Conservation (phyloP, 2,329 filamentous ascomycete species). For the Fusarium avenaceum region DNA sequence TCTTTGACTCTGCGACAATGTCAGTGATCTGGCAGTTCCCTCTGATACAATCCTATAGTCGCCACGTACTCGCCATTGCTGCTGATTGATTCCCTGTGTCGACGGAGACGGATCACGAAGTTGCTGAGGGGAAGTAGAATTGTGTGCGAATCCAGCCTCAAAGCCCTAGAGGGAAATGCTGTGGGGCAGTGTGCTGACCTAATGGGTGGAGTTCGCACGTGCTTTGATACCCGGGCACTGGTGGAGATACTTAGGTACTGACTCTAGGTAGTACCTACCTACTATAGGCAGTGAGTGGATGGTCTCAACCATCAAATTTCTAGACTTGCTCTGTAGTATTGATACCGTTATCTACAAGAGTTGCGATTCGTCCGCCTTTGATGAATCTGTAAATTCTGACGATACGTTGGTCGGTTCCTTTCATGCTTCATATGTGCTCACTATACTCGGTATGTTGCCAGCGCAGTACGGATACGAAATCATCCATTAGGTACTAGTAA, state of each 20-base stretch:
- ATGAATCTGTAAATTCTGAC: too few species aligned
- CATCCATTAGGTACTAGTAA: not conserved
- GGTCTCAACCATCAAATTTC: too few species aligned
- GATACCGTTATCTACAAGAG: not conserved
- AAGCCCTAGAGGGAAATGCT: slow-evolving; percentile 49
- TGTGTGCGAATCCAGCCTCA: slow-evolving; percentile 48
- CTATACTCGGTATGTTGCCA: not conserved
- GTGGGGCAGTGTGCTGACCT: slow-evolving; percentile 42
- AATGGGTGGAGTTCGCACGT: slow-evolving; percentile 25
- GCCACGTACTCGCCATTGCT: slow-evolving; percentile 59
- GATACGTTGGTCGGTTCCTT: not conserved
- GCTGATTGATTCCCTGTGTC: slow-evolving; percentile 51
- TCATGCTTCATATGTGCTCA: not conserved
- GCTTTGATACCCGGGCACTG: not conserved
- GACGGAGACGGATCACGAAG: slow-evolving; percentile 48
- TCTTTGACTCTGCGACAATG: slow-evolving; percentile 88
- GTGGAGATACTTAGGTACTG: too few species aligned
- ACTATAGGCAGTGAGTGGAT: too few species aligned
- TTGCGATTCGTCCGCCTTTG: not conserved
- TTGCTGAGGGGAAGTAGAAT: slow-evolving; percentile 48
- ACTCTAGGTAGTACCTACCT: too few species aligned
- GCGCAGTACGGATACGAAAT: not conserved
- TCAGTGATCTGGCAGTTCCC: slow-evolving; percentile 33
- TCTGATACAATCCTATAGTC: not conserved
- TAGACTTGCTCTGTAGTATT: too few species aligned